Percentiles rank a stretch among this genome's conserved stretches.
Evolutionary conservation across 371 early-diverging fungal species (phyloP).

Genomic region (Dichotomocladium elegans): DNA sequence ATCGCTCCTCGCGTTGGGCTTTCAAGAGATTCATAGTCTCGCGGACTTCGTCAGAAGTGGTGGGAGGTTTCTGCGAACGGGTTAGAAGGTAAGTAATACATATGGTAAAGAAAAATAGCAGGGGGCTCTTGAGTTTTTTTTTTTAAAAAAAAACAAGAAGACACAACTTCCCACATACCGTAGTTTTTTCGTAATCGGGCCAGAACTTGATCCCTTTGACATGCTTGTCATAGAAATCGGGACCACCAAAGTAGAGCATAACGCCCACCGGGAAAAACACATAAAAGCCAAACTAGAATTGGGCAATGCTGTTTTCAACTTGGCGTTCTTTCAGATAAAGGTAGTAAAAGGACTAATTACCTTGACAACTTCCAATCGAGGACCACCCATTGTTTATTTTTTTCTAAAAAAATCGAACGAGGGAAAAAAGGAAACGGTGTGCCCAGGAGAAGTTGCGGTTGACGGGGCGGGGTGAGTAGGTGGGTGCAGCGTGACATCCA

Average conservation of each 20-base stretch:
- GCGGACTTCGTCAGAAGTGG: constrained; percentile 38
- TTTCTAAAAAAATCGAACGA: too few species aligned
- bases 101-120: neutral
- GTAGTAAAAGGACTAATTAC: constrained; percentile 17
- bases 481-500: too few species aligned
- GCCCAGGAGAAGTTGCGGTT: too few species aligned
- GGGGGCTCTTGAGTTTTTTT: too few species aligned
- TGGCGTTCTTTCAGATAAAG: too few species aligned
- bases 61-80: constrained; percentile 39
- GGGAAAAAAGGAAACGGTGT: too few species aligned
- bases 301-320: too few species aligned
- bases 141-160: neutral
- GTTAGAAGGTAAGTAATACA: neutral
- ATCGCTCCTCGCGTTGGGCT: constrained; percentile 42
- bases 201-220: constrained; percentile 50
- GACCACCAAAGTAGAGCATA: constrained; percentile 56
- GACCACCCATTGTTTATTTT: constrained; percentile 38
- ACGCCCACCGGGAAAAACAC: constrained; percentile 50
- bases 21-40: constrained; percentile 37
- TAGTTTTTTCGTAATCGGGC: constrained; percentile 43
- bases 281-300: constrained; percentile 51
- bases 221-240: constrained; percentile 45
- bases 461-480: too few species aligned
- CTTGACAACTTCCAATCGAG: constrained; percentile 47
- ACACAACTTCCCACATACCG: constrained; percentile 21